phyloP scores from a whole-genome alignment of 2,329 filamentous ascomycete genomes.

The Penicillium expansum region DNA sequence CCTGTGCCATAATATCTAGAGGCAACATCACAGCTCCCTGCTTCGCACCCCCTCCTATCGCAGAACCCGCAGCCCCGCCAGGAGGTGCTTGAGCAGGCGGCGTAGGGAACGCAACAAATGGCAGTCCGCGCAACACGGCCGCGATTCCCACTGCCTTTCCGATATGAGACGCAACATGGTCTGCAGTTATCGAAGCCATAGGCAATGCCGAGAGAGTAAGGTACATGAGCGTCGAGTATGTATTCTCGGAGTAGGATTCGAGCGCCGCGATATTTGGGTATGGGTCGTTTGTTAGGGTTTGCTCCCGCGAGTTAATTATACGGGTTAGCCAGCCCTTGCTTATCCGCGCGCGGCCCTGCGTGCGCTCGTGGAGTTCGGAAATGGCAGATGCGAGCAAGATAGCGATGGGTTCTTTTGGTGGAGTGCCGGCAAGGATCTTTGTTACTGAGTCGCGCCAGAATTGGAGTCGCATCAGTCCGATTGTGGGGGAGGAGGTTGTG shows the following conservation, averaged over 20 bases:
- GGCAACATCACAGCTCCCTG: constrained; percentile 75
- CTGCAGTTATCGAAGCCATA: constrained; percentile 76
- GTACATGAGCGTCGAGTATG: constrained; percentile 90
- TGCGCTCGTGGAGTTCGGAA: constrained; percentile 52
- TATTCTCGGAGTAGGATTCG: constrained; percentile 90
- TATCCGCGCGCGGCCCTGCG: constrained; percentile 48
- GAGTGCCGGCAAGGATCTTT: constrained; percentile 70
- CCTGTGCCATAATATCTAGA: constrained; percentile 82
- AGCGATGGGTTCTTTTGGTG: constrained; percentile 88
- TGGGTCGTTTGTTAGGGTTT: constrained; percentile 77
- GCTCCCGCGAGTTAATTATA: constrained; percentile 76
- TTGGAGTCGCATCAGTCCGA: constrained; percentile 85
- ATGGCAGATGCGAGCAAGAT: constrained; percentile 75
- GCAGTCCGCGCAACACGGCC: constrained; percentile 80
- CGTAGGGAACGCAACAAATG: constrained; percentile 77
- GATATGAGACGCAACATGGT: constrained; percentile 91
- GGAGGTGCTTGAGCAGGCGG: constrained; percentile 57
- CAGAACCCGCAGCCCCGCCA: constrained; percentile 40
- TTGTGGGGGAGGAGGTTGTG: constrained; percentile 79
- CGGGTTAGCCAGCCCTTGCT: constrained; percentile 73
- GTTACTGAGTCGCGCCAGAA: constrained; percentile 90
- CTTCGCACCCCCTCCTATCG: constrained; percentile 37
- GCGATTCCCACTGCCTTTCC: constrained; percentile 90
- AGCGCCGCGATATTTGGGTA: constrained; percentile 70
- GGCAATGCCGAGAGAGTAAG: constrained; percentile 77